Evolutionary conservation across 108 stramenopile species (phyloP).

Genomic region (Parietichytrium sp.): DNA sequence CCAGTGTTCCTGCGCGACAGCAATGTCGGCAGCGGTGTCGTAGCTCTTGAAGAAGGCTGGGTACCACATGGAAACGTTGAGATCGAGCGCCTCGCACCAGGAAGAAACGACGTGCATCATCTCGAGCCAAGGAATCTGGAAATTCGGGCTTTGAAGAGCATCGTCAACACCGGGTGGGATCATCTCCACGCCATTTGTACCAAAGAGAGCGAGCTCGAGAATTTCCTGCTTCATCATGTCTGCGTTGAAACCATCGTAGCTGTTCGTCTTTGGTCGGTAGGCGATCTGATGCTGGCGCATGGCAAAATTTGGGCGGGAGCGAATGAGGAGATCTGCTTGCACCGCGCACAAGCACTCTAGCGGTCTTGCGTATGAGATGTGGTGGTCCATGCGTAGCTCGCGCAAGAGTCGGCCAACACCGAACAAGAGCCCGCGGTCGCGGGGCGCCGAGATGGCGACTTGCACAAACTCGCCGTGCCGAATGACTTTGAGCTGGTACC

Average conservation of each 20-base stretch:
- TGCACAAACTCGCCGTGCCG: background rate
- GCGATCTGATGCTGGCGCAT: conserved; percentile 27
- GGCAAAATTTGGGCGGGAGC: background rate
- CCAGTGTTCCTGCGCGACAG: background rate
- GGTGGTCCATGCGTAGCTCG: conserved; percentile 15
- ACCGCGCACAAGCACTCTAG: conserved; percentile 3
- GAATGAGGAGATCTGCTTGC: background rate
- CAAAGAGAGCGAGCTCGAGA: conserved; percentile 24
- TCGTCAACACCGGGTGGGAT: conserved; percentile 25
- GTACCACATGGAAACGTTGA: conserved; percentile 39
- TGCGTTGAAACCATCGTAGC: conserved; percentile 25
- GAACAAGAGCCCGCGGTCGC: conserved; percentile 10
- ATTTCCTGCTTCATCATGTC: conserved; percentile 20
- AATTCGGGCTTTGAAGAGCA: background rate
- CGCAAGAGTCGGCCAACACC: conserved; percentile 7
- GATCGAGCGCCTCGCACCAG: background rate
- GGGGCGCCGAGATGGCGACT: background rate
- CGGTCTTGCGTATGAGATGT: conserved; percentile 36
- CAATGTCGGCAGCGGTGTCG: background rate
- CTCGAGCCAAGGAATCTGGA: background rate
- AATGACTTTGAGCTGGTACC: background rate
- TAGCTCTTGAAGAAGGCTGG: conserved; percentile 19
- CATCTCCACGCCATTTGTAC: conserved; percentile 30
- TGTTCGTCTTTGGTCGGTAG: conserved; percentile 32
- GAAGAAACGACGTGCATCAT: conserved; percentile 10